These are phyloP conservation scores for Penicillium coffeae DNA, from an alignment of 495 filamentous ascomycete genomes.

Conservation along the genomic window DNA sequence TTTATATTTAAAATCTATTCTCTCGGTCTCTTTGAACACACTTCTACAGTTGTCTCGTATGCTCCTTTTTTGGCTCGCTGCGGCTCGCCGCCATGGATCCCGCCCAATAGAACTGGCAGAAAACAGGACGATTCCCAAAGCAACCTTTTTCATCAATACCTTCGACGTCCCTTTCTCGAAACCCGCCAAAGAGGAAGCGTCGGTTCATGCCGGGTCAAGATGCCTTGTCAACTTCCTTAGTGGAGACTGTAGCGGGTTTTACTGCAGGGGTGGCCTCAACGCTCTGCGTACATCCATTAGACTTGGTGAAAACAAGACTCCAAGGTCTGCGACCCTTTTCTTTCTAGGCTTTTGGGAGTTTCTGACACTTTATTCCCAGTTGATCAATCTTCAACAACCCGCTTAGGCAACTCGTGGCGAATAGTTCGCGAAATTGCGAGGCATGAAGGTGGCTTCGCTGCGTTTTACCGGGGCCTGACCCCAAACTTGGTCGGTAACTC, in stretches of 20 bases:
- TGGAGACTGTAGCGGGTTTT: conserved; percentile 89
- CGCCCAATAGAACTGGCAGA: background rate
- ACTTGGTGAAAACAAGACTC: conserved; percentile 92
- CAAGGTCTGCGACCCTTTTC: conserved; percentile 56
- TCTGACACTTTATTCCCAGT: conserved; percentile 24
- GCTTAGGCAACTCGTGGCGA: conserved; percentile 50
- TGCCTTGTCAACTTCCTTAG: conserved; percentile 66
- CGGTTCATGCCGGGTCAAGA: conserved; percentile 47
- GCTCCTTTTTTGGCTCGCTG: too few relatives aligned
- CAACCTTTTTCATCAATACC: background rate
- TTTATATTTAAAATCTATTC: background rate
- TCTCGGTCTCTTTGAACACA: background rate
- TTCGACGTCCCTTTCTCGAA: background rate
- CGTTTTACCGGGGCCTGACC: conserved; percentile 82
- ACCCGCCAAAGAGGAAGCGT: background rate
- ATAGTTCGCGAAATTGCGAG: conserved; percentile 52
- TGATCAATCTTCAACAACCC: conserved; percentile 38
- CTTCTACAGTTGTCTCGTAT: too few relatives aligned
- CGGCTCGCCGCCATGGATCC: background rate
- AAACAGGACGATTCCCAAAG: background rate
- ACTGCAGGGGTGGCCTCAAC: conserved; percentile 83
- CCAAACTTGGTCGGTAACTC: conserved; percentile 92
- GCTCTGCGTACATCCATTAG: conserved; percentile 67
- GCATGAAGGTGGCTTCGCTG: conserved; percentile 56
- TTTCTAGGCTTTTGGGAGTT: background rate